Evolutionary conservation across 305 asterid genomes (phyloP), one percentile per base, ranked within the genome.

Genomic region (Fraxinus floribunda): DNA sequence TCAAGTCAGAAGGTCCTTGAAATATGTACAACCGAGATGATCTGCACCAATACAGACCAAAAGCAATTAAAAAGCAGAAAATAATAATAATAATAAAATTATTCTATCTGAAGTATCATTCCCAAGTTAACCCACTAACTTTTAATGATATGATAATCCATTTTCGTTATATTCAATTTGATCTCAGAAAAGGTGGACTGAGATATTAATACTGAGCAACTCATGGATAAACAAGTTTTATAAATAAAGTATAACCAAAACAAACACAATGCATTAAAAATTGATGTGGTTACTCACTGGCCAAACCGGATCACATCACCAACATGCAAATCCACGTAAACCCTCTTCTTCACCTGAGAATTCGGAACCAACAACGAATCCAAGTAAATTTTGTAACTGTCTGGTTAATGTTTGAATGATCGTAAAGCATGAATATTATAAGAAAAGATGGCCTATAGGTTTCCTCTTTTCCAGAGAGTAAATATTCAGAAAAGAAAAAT

Each of bases 281-380:
- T 30, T 62, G 68, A 85, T 84, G 55, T 11, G 55, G 79, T 66
- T 77, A 90, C 99, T 92, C 90, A 96, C 99, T 85, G 93, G 92
- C 98, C 99, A 89, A 96, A 96, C 79, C 97, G 96, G 81, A 96
- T 85, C 82, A 96, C 94, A 86, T 96, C 99, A 66, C 98, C 98
- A 38, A 96, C 99, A 73, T 88, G 98, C 88, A 96, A 90, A 83
- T 92, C 97, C 88, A 92, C 92, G 78, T 90, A 94, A 83, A 79
- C 92, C 90, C 90, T 93, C 90, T 91, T 88, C 88, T 88, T 88
- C 73, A 96, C 95, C 98, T 94, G 91, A 78, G 55, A 66, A 76
- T 41, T 79, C 68, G 73, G 64, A 75, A 82, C 55, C 79, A 83
- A 83, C 66, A 75, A 66, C 24, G 46, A 29, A 84, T 83, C 79